Evolutionary conservation across 164 flowering plant genomes (phyloP).

Genomic region (Umbellularia californica): DNA sequence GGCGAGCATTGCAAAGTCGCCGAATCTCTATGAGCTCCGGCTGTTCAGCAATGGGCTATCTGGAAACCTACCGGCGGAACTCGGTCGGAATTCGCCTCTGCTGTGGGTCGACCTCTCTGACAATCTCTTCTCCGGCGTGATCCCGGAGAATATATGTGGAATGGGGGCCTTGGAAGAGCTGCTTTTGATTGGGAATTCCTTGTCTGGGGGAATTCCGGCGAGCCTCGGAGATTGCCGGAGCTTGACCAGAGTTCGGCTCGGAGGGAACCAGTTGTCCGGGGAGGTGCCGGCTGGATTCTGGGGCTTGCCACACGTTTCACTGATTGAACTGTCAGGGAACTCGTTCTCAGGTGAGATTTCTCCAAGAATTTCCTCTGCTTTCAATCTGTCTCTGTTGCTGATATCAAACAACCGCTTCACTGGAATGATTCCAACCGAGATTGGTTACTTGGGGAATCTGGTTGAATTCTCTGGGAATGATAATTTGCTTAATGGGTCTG

Average conservation of each 20-base stretch:
- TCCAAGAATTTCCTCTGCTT: constrained; percentile 39
- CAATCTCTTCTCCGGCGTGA: constrained; percentile 64
- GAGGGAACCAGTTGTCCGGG: constrained; percentile 54
- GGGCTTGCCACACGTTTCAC: constrained; percentile 50
- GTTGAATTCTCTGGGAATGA: constrained; percentile 59
- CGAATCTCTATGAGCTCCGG: constrained; percentile 30
- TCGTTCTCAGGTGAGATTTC: constrained; percentile 23
- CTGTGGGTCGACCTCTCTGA: constrained; percentile 33
- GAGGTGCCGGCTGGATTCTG: constrained; percentile 59
- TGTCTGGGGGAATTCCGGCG: constrained; percentile 40
- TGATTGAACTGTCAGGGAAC: constrained; percentile 41
- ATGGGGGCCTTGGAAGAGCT: constrained; percentile 36
- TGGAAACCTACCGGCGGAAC: constrained; percentile 36
- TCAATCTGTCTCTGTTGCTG: constrained; percentile 47
- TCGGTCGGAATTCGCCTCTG: constrained; percentile 40
- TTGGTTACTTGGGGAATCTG: constrained; percentile 61
- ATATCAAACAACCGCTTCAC: constrained; percentile 73
- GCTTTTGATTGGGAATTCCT: constrained; percentile 33
- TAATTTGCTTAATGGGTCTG: constrained; percentile 57
- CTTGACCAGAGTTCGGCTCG: constrained; percentile 51
- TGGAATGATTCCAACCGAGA: constrained; percentile 69
- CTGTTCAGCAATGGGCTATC: constrained; percentile 36
- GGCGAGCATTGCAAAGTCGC: constrained; percentile 24
- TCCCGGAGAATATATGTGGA: constrained; percentile 45
- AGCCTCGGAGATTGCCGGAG: constrained; percentile 51